Percentiles rank a stretch among this genome's conserved stretches.
phyloP scores from a whole-genome alignment of 2,329 filamentous ascomycete genomes.

The Phialophora expanda region DNA sequence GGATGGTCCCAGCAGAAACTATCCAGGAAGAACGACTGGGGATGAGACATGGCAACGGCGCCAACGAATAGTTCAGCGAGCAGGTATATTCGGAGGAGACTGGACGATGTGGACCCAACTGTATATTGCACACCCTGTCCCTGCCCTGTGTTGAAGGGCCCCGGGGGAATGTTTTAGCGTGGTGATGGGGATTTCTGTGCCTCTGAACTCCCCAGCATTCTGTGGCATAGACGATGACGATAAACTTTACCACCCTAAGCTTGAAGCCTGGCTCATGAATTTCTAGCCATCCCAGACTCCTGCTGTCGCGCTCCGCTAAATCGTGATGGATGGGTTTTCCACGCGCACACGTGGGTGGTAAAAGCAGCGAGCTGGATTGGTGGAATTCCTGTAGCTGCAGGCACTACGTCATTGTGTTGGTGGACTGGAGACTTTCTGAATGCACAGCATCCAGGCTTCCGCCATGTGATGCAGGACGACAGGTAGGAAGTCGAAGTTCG shows the following conservation, averaged over 20 bases:
- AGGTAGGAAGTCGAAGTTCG: slow-evolving; percentile 18
- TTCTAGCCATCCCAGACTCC: background rate
- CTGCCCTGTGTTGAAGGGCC: background rate
- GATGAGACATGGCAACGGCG: background rate
- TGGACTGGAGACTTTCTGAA: slow-evolving; percentile 9
- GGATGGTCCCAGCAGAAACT: background rate
- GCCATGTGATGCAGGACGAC: slow-evolving; percentile 21
- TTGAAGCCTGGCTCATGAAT: background rate
- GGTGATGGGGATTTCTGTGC: background rate
- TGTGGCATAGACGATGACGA: background rate
- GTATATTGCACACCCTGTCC: background rate
- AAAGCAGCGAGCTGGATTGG: background rate
- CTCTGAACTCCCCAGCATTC: background rate
- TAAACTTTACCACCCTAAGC: background rate
- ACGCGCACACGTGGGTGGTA: too few relatives aligned
- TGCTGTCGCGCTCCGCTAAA: background rate
- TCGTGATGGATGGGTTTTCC: background rate
- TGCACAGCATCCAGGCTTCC: slow-evolving; percentile 22
- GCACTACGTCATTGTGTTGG: slow-evolving; percentile 24
- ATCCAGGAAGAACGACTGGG: background rate
- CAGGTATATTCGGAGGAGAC: background rate
- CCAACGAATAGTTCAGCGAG: background rate
- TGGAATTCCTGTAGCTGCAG: background rate
- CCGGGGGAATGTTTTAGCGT: slow-evolving; percentile 7
- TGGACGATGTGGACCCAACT: background rate